Evolutionary conservation across 441 rosid species (phyloP).

Genomic region (Mallotus repandus): DNA sequence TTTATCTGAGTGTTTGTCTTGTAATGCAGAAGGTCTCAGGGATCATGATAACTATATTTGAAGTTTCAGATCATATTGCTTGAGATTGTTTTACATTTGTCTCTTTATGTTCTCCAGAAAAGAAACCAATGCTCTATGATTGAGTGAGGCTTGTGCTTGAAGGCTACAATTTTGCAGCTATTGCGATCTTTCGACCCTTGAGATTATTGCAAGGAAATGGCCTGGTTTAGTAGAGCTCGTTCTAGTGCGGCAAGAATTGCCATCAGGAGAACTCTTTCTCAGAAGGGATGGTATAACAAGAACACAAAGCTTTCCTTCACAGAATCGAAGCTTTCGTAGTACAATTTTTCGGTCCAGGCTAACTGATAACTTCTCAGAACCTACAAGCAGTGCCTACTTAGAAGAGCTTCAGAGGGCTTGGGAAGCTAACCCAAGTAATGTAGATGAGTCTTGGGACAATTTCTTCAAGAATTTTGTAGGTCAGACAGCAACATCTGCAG

Average conservation of each 20-base stretch:
- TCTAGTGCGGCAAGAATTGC: constrained; percentile 13
- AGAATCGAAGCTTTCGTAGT: neutral
- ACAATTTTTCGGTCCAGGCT: constrained; percentile 46
- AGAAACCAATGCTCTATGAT: neutral
- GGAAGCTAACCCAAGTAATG: constrained; percentile 86
- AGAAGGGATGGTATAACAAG: constrained; percentile 13
- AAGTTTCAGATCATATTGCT: neutral
- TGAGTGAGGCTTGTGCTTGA: neutral
- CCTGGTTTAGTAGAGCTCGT: constrained; percentile 21
- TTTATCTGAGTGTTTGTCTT: too few species aligned
- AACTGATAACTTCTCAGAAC: constrained; percentile 89
- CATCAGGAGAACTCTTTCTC: constrained; percentile 8
- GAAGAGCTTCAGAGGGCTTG: constrained; percentile 97
- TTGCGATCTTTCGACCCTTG: neutral
- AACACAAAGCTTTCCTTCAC: neutral
- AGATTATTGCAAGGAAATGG: constrained; percentile 8
- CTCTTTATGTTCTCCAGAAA: neutral
- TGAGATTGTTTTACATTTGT: neutral
- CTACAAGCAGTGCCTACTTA: constrained; percentile 87
- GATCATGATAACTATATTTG: neutral
- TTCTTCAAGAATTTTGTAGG: constrained; percentile 96
- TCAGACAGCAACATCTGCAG: constrained; percentile 89
- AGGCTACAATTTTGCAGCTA: neutral
- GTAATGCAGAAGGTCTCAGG: too few species aligned
- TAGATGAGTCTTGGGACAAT: constrained; percentile 98